Conservation (phyloP, 2,329 filamentous ascomycete species). For the Uncinocarpus reesii region DNA sequence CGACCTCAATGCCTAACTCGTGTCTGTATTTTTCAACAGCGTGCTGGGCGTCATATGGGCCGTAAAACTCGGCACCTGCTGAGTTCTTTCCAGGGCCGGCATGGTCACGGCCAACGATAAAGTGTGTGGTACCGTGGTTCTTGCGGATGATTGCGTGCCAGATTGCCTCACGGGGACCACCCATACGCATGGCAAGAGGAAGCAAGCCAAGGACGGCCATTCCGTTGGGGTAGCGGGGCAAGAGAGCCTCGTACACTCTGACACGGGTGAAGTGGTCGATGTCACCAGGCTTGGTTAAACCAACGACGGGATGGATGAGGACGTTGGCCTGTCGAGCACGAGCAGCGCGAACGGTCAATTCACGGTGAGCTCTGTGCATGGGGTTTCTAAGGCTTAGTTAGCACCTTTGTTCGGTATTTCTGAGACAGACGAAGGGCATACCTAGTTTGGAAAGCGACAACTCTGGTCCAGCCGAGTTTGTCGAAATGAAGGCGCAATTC, state of each 20-base stretch:
- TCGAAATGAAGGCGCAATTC: conserved; percentile 95
- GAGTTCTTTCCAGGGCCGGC: conserved; percentile 97
- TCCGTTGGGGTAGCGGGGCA: conserved; percentile 95
- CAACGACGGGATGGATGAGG: conserved; percentile 96
- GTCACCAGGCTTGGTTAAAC: conserved; percentile 96
- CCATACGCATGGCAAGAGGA: conserved; percentile 97
- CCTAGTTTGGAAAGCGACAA: conserved; percentile 95
- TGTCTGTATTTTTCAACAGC: conserved; percentile 92
- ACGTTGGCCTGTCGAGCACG: conserved; percentile 96
- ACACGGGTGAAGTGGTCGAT: conserved; percentile 99
- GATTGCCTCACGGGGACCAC: conserved; percentile 92
- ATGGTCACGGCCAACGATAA: conserved; percentile 97
- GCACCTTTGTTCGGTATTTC: not conserved
- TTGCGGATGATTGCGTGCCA: conserved; percentile 99
- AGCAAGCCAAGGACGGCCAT: conserved; percentile 96
- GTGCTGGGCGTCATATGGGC: conserved; percentile 92
- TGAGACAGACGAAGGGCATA: conserved; percentile 16
- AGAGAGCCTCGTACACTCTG: conserved; percentile 92
- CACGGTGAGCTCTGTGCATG: conserved; percentile 97
- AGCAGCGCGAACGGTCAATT: conserved; percentile 92
- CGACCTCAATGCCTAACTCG: conserved; percentile 96
- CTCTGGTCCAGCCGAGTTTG: conserved; percentile 96
- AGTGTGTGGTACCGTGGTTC: conserved; percentile 98
- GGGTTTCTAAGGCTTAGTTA: conserved; percentile 55
- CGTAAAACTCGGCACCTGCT: conserved; percentile 93